These are phyloP conservation scores for Plectranthus barbatus DNA, from an alignment of 257 asterid genomes.

Conservation along the genomic window DNA sequence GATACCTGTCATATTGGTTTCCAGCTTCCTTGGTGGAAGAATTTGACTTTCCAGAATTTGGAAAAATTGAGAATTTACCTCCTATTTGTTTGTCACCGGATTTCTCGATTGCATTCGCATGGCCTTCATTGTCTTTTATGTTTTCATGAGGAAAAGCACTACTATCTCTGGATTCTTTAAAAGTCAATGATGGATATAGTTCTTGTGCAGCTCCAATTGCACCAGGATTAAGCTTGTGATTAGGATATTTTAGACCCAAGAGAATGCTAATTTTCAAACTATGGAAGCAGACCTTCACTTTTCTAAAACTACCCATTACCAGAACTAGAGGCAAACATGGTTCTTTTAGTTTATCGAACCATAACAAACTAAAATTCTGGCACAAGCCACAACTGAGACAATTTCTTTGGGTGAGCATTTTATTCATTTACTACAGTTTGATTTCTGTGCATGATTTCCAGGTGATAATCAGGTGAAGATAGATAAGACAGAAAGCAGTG, in stretches of 20 bases:
- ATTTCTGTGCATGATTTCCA: slow-evolving; percentile 30
- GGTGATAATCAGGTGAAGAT: slow-evolving; percentile 43
- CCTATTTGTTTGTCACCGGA: neutral
- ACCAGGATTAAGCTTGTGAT: neutral
- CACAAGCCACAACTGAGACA: neutral
- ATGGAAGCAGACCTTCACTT: neutral
- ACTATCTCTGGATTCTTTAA: neutral
- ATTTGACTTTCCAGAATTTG: neutral
- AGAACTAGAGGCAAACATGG: neutral
- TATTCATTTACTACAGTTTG: slow-evolving; percentile 3
- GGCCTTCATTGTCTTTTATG: slow-evolving; percentile 11
- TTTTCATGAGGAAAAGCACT: neutral
- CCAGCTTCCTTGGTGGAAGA: neutral
- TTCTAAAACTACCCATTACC: neutral
- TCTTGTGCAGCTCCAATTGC: neutral
- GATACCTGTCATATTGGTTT: neutral
- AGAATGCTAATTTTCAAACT: neutral
- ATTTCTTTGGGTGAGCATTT: neutral
- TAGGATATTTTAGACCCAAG: neutral
- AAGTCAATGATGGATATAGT: neutral
- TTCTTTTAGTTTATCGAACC: neutral
- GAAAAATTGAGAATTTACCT: neutral
- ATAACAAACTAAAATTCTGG: neutral
- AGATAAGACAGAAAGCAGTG: slow-evolving; percentile 28
- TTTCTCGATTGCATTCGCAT: slow-evolving; percentile 1